phyloP scores from a whole-genome alignment of 2,329 filamentous ascomycete species.

The Berkeleyomyces rouxiae region DNA sequence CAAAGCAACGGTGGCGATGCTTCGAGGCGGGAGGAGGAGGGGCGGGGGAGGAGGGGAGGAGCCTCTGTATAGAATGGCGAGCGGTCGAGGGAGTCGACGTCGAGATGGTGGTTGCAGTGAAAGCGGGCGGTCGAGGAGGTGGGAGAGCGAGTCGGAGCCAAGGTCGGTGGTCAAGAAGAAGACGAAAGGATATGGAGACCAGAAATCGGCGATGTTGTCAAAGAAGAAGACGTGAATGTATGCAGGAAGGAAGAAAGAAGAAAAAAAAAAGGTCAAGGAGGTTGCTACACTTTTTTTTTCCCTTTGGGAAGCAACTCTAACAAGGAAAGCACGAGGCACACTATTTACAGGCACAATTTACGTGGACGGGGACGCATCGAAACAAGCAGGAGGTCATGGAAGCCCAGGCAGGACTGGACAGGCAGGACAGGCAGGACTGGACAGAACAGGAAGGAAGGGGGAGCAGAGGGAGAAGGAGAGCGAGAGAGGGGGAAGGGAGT shows the following conservation, averaged over 20 bases:
- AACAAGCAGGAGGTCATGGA: slow-evolving; percentile 2
- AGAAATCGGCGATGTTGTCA: background rate
- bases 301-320: background rate
- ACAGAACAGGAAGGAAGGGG: too few relatives aligned
- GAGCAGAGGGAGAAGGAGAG: background rate
- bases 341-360: slow-evolving; percentile 3
- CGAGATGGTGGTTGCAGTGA: background rate
- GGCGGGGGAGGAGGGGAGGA: background rate
- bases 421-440: too few relatives aligned
- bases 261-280: background rate
- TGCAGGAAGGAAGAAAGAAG: background rate
- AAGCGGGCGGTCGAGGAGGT: background rate
- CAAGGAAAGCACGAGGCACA: slow-evolving; percentile 1
- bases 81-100: background rate
- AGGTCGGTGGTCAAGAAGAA: background rate
- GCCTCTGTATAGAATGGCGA: background rate
- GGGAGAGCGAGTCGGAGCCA: background rate
- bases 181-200: background rate
- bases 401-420: slow-evolving; percentile 2
- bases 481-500: background rate
- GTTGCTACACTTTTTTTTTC: background rate
- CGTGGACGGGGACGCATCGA: slow-evolving; percentile 6
- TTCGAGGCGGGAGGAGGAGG: background rate
- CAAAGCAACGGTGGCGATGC: background rate
- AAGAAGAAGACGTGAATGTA: background rate